A percentile compares a stretch with the other conserved stretches of the same genome.
Evolutionary conservation across 1,139 yeast genomes (phyloP).

Genomic region (Sugiyamaella novakii): DNA sequence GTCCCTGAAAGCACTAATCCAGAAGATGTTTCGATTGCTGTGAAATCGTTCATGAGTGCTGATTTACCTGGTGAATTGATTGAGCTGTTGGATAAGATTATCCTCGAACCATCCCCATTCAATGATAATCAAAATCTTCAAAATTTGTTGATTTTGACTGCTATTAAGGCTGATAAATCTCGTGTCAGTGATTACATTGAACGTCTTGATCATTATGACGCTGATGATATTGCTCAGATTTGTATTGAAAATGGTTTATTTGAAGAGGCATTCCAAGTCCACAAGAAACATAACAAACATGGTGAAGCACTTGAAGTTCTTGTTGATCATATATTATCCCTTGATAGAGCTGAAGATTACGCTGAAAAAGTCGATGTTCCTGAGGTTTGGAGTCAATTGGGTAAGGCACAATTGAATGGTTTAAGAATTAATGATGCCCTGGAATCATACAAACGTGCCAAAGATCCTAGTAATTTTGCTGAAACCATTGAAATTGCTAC

Average conservation of each 20-base stretch:
- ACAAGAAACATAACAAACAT: slow-evolving; percentile 79
- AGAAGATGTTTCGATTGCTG: slow-evolving; percentile 93
- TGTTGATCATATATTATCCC: slow-evolving; percentile 89
- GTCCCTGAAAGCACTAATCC: slow-evolving; percentile 95
- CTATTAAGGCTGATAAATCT: slow-evolving; percentile 90
- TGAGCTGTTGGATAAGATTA: slow-evolving; percentile 92
- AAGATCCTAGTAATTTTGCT: slow-evolving; percentile 86
- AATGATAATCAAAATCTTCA: slow-evolving; percentile 93
- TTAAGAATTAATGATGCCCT: slow-evolving; percentile 90
- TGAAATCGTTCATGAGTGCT: slow-evolving; percentile 95
- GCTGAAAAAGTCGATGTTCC: slow-evolving; percentile 88
- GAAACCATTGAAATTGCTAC: slow-evolving; percentile 95
- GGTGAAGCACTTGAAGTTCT: slow-evolving; percentile 84
- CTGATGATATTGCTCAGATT: slow-evolving; percentile 89
- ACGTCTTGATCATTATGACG: slow-evolving; percentile 87
- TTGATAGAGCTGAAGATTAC: slow-evolving; percentile 91
- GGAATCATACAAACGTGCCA: slow-evolving; percentile 77
- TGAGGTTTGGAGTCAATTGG: slow-evolving; percentile 92
- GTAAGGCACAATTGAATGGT: slow-evolving; percentile 95
- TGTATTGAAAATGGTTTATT: slow-evolving; percentile 84
- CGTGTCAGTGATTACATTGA: slow-evolving; percentile 85
- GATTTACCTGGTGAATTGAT: slow-evolving; percentile 90
- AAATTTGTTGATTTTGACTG: slow-evolving; percentile 88
- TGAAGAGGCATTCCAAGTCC: slow-evolving; percentile 95
- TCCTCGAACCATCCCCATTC: slow-evolving; percentile 95